A percentile compares a stretch with the other conserved stretches of the same genome.
Conservation (phyloP, 805 yeast species). For the Yamadazyma paraphyllophila region DNA sequence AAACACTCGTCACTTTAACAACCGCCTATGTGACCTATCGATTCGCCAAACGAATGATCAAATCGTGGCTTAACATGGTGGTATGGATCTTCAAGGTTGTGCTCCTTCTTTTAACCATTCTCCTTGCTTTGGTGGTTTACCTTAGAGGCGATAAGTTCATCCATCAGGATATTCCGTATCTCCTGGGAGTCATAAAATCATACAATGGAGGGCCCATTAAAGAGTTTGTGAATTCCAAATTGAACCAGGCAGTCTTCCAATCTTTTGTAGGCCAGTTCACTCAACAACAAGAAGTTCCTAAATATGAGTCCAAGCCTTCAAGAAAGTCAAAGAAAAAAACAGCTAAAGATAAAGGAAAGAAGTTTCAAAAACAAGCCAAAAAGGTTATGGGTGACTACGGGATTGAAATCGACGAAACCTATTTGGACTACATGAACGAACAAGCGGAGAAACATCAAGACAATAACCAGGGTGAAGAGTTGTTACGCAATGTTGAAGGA, state of each 20-base stretch:
- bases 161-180: constrained; percentile 16
- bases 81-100: constrained; percentile 19
- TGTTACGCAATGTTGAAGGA: constrained; percentile 1
- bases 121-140: constrained; percentile 18
- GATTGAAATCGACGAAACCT: constrained; percentile 16
- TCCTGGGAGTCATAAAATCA: constrained; percentile 2
- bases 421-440: constrained; percentile 16
- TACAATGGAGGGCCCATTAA: constrained; percentile 8
- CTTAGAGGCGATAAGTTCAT: constrained; percentile 24
- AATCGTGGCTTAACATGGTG: constrained; percentile 22
- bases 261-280: constrained; percentile 2
- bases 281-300: background rate
- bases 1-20: constrained; percentile 13
- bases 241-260: constrained; percentile 5
- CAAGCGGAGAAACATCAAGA: constrained; percentile 2
- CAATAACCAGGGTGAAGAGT: background rate
- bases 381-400: constrained; percentile 16
- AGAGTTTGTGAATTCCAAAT: constrained; percentile 5
- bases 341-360: constrained; percentile 4
- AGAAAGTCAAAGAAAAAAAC: background rate
- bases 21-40: constrained; percentile 20
- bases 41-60: constrained; percentile 15
- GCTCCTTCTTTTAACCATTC: constrained; percentile 16
- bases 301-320: background rate
- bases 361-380: constrained; percentile 13